Evolutionary conservation across 1,284 basidiomycete species (phyloP), one percentile per base, ranked within the genome.

Genomic region (Porodaedalea pini): DNA sequence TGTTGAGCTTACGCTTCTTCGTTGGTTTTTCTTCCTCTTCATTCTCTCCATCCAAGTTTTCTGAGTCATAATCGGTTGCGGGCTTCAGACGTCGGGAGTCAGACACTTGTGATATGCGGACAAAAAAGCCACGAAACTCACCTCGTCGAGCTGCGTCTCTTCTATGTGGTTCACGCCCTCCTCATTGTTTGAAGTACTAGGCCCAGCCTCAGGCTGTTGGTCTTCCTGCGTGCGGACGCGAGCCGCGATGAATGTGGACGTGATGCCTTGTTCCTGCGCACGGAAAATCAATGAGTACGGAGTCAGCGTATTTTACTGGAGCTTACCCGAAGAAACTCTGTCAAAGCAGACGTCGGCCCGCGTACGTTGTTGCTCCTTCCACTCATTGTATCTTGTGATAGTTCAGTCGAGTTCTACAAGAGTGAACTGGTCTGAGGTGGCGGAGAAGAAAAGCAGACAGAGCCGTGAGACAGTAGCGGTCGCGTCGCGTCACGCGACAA

Each of bases 291-390:
- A n/a, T 49, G 36, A 41, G 39, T 55, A 25, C 29, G 13, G n/a
- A 48, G 23, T 57, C n/a, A 17, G 43, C 11, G 15, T 49, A 58
- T 11, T 23, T 23, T 61, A 15, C 45, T 52, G 15, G n/a, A 51
- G 75, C 83, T 59, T 62, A 93, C 94, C 64, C 85, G 83, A 17
- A 98, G 78, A 69, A 94, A 98, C 62, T 94, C 92, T 25, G 95
- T 97, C 10, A 98, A 74, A 0, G 95, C 95, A 45, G 92, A 95
- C 0, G 90, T 86, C 0, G 95, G 94, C 0, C 95, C 95, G 17
- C 90, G 81, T 41, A 97, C 86, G 58, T 88, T 88, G 70, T 87
- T 88, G 10, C 64, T 63, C 37, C 29, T 40, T 39, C 47, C 50
- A n/a, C 34, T 40, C 43, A 49, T 56, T 19, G 2, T 23, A n/a